These are phyloP conservation scores for Trichophyton simii DNA, from an alignment of 2,329 filamentous ascomycete genomes.

Conservation along the genomic window DNA sequence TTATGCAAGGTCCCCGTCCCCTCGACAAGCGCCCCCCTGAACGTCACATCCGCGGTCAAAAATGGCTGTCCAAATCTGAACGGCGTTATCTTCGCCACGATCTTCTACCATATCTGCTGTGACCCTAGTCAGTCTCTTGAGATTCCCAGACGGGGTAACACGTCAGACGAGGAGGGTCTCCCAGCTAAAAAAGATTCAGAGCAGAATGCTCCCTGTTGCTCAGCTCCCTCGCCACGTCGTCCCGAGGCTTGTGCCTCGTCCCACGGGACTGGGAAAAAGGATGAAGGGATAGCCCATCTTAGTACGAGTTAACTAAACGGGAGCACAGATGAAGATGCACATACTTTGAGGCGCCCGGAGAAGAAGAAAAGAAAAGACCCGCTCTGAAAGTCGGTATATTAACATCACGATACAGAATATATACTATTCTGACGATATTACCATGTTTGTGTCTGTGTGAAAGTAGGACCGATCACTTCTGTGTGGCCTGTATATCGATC, in stretches of 20 bases:
- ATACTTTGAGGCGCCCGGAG: not conserved
- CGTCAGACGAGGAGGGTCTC: not conserved
- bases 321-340: not conserved
- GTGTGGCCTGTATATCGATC: not conserved
- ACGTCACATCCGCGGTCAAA: not conserved
- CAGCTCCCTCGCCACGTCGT: constrained; percentile 2
- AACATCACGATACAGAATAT: not conserved
- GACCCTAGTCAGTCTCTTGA: no score
- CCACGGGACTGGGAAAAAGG: constrained; percentile 1
- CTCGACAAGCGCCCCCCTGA: not conserved
- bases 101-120: not conserved
- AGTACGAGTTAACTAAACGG: not conserved
- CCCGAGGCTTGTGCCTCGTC: constrained; percentile 10
- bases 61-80: not conserved
- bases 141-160: not conserved
- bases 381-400: not conserved
- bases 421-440: not conserved
- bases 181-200: no score
- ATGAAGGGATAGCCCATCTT: not conserved
- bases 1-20: not conserved
- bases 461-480: not conserved
- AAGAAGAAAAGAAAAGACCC: not conserved
- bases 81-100: constrained; percentile 1
- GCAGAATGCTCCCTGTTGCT: not conserved
- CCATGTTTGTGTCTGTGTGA: not conserved